A percentile compares a stretch with the other conserved stretches of the same genome.
These are phyloP conservation scores for Vitis labrusca DNA, from an alignment of 164 flowering plant genomes.

Conservation along the genomic window DNA sequence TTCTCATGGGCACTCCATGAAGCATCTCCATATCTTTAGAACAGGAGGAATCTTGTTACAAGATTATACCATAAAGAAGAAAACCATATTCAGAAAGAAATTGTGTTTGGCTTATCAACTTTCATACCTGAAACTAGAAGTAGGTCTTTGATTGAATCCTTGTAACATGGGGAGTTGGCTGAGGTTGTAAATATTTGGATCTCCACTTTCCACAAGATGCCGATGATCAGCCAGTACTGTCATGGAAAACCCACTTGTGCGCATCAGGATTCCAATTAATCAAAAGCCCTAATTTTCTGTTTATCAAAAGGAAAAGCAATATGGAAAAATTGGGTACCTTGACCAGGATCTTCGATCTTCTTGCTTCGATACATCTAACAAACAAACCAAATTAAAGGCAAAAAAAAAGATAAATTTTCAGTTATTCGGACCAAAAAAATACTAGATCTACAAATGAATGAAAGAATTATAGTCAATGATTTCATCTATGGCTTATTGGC, in stretches of 20 bases:
- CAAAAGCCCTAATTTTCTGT: slow-evolving; percentile 18
- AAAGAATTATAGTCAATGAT: too few relatives aligned
- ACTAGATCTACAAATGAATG: too few relatives aligned
- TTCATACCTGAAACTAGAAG: slow-evolving; percentile 36
- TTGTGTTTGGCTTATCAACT: not conserved
- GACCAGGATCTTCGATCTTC: slow-evolving; percentile 69
- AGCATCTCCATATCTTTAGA: slow-evolving; percentile 36
- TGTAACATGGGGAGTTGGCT: slow-evolving; percentile 60
- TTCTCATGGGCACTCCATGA: slow-evolving; percentile 35
- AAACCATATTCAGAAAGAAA: not conserved
- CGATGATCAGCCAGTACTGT: slow-evolving; percentile 42
- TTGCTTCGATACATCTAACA: slow-evolving; percentile 87
- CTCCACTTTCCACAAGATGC: slow-evolving; percentile 34
- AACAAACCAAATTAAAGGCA: not conserved
- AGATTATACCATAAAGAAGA: not conserved
- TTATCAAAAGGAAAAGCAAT: not conserved
- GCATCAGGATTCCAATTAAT: not conserved
- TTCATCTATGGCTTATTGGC: too few relatives aligned
- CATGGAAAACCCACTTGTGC: not conserved
- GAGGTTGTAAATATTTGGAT: slow-evolving; percentile 43
- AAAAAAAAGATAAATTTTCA: not conserved
- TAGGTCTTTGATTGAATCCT: slow-evolving; percentile 32
- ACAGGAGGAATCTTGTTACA: not conserved
- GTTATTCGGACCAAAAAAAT: not conserved
- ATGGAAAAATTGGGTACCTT: slow-evolving; percentile 43